Evolutionary conservation across 2,329 filamentous ascomycete species (phyloP).

Genomic region (Lachnellula cervina): DNA sequence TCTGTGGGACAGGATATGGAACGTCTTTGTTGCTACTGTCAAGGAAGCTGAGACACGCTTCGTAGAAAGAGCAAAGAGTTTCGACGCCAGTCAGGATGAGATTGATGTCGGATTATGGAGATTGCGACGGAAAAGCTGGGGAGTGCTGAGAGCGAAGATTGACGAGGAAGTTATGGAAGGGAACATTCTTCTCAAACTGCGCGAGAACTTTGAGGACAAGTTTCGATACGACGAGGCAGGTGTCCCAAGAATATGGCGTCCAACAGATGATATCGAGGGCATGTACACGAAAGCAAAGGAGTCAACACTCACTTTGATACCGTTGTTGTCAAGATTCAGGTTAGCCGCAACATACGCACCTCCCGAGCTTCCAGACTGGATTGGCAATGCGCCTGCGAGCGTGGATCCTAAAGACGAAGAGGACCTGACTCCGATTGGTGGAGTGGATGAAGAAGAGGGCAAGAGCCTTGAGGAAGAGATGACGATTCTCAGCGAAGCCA

Average conservation of each 20-base stretch:
- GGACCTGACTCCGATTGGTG: slow-evolving; percentile 81
- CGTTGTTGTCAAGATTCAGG: slow-evolving; percentile 79
- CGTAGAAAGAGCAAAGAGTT: slow-evolving; percentile 82
- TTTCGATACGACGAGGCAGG: slow-evolving; percentile 96
- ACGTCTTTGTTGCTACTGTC: slow-evolving; percentile 75
- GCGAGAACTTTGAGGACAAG: slow-evolving; percentile 98
- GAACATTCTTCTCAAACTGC: slow-evolving; percentile 88
- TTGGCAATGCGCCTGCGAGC: slow-evolving; percentile 71
- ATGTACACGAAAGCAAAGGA: slow-evolving; percentile 89
- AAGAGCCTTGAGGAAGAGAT: slow-evolving; percentile 96
- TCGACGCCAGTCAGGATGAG: slow-evolving; percentile 87
- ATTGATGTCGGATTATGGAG: slow-evolving; percentile 91
- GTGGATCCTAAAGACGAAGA: slow-evolving; percentile 83
- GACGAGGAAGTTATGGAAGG: slow-evolving; percentile 98
- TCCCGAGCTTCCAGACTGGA: slow-evolving; percentile 79
- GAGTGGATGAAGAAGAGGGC: slow-evolving; percentile 89
- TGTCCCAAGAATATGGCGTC: slow-evolving; percentile 93
- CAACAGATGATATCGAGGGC: slow-evolving; percentile 94
- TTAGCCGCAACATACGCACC: slow-evolving; percentile 68
- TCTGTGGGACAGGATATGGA: slow-evolving; percentile 96
- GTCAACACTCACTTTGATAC: slow-evolving; percentile 85
- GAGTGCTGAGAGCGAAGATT: slow-evolving; percentile 80
- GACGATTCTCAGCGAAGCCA: slow-evolving; percentile 85
- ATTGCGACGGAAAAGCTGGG: slow-evolving; percentile 90
- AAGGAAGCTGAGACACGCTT: slow-evolving; percentile 82